Evolutionary conservation across 1,284 basidiomycete species (phyloP).

Genomic region (Pisolithus thermaeus): DNA sequence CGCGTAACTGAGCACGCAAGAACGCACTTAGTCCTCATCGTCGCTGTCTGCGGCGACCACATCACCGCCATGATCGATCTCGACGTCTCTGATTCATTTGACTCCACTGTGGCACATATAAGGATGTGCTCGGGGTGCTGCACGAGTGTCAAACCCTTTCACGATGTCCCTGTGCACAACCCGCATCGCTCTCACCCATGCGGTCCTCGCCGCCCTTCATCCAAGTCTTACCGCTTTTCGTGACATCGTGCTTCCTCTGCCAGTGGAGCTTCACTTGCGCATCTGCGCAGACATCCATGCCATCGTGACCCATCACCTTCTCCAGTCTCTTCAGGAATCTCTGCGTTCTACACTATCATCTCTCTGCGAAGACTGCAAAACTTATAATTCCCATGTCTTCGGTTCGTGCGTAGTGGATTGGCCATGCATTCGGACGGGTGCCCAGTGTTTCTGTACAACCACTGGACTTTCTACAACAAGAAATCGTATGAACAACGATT

Average conservation of each 20-base stretch:
- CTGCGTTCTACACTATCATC: slow-evolving; percentile 16
- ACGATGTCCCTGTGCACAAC: slow-evolving; percentile 27
- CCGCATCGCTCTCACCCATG: slow-evolving; percentile 40
- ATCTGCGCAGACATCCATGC: slow-evolving; percentile 27
- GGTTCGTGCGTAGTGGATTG: slow-evolving; percentile 27
- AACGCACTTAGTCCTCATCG: background rate
- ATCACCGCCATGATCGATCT: background rate
- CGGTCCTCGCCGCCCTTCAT: slow-evolving; percentile 43
- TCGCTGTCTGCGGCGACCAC: background rate
- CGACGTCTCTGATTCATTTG: background rate
- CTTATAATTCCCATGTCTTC: slow-evolving; percentile 28
- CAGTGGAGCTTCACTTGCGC: slow-evolving; percentile 43
- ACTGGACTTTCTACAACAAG: slow-evolving; percentile 12
- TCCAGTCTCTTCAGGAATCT: slow-evolving; percentile 23
- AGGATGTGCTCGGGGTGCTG: background rate
- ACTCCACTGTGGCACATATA: background rate
- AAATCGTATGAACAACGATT: slow-evolving; percentile 5
- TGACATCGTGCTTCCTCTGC: slow-evolving; percentile 30
- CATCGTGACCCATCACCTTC: slow-evolving; percentile 19
- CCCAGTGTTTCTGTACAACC: slow-evolving; percentile 23
- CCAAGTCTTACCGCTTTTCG: slow-evolving; percentile 24
- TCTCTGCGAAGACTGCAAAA: slow-evolving; percentile 28
- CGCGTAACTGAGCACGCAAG: background rate
- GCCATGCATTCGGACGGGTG: slow-evolving; percentile 25
- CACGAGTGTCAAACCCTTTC: slow-evolving; percentile 3